Conservation (phyloP, 331 rosid species). For the Rosa hybrid region DNA sequence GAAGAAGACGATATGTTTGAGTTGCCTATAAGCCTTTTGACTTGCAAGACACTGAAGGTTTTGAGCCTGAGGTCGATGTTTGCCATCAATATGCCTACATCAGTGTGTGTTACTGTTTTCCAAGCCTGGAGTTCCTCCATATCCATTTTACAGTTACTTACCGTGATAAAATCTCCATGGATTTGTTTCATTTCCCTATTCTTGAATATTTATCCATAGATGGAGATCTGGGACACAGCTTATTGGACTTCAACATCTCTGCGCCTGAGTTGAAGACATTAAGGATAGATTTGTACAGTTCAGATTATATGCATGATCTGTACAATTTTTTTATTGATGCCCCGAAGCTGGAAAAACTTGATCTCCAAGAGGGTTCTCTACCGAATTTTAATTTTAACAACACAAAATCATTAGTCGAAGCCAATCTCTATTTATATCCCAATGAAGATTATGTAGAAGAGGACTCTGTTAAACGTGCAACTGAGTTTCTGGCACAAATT, state of each 20-base stretch:
- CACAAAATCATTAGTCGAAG: not conserved
- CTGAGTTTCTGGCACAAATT: not conserved
- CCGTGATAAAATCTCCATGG: not conserved
- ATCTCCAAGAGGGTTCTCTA: not conserved
- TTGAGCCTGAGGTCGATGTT: not conserved
- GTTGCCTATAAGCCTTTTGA: slow-evolving; percentile 6
- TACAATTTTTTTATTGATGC: not conserved
- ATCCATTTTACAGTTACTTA: not conserved
- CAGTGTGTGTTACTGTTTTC: not conserved
- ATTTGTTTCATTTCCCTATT: not conserved
- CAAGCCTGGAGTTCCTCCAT: not conserved
- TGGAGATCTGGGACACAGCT: not conserved
- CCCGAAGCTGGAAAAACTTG: not conserved
- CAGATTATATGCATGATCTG: no score
- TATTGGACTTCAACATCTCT: not conserved
- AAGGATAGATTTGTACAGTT: not conserved
- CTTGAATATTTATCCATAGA: not conserved
- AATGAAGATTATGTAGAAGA: not conserved
- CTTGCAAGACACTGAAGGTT: not conserved
- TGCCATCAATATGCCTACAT: not conserved
- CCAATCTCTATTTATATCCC: not conserved
- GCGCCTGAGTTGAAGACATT: slow-evolving; percentile 4
- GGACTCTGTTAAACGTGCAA: not conserved
- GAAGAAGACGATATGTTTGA: not conserved
- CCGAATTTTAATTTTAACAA: not conserved